Base-by-base conservation (phyloP, 1,284 basidiomycete species). In the Trichosporon inkin region DNA sequence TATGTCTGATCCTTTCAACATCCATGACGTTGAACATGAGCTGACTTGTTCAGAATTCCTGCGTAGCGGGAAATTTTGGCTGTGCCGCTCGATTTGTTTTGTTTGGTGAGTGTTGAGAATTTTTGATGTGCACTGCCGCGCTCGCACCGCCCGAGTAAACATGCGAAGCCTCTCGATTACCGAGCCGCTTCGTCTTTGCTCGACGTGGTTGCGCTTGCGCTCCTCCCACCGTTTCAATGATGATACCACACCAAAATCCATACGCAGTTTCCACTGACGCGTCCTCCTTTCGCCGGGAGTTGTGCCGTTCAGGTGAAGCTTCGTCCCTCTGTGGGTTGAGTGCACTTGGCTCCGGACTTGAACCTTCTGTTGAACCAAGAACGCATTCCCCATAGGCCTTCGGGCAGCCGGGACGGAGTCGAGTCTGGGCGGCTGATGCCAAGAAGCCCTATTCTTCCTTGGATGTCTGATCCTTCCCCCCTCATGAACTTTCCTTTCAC, bases 251-350 rank as follows among this genome's bases (percentile, higher is more conserved):
- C 66, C 65, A 61, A 78, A 78, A 78, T 77, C 76, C 77, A 79
- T 79, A 78, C 77, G 77, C 77, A 79, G 77, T 79, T 79, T 79
- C 75, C 77, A 79, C 77, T 74, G 76, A 76, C 72, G 74, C 73
- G 74, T 76, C 74, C 76, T 76, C 62, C 74, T 67, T 69, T 49
- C 44, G 71, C 72, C 68, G 68, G 76, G 74, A 74, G 73, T 76
- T 74, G 71, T 54, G 63, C 66, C 53, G 64, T 61, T 71, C 61
- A 69, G 58, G 67, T 51, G 24, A 49, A 3, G 44, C 44, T 17
- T 17, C 53, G 66, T 65, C 63, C 52, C 65, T 63, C 60, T 54
- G 36, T 22, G 17, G 53, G 63, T 64, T 34, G 63, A 64, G 63
- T 60, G 63, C 60, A 64, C 63, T 64, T 55, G 62, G 64, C 62